phyloP scores from a whole-genome alignment of 2,329 filamentous ascomycete genomes.

The Tolypocladium endophyticum region DNA sequence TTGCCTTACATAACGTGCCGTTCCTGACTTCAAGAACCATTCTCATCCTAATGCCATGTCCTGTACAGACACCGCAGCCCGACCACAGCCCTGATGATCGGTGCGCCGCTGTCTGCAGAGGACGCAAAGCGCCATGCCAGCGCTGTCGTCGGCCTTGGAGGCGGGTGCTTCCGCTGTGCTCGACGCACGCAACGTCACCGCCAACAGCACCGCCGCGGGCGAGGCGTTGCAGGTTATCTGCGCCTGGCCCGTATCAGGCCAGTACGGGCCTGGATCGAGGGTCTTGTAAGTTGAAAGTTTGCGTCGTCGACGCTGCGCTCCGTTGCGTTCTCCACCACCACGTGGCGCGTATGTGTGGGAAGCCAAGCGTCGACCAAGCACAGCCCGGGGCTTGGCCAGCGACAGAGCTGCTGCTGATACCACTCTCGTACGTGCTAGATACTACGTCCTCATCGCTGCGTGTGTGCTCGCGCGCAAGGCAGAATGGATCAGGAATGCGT shows the following conservation, averaged over 20 bases:
- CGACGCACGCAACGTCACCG: background rate
- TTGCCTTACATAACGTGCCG: background rate
- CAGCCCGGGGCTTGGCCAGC: background rate
- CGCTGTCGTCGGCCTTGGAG: background rate
- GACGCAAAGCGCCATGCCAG: background rate
- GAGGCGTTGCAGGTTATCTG: conserved; percentile 34
- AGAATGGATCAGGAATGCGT: conserved; percentile 53
- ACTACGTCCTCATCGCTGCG: conserved; percentile 53
- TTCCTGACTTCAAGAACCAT: background rate
- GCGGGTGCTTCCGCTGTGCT: background rate
- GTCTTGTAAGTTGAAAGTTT: conserved; percentile 25
- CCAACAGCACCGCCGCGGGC: conserved; percentile 2
- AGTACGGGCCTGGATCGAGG: conserved; percentile 45
- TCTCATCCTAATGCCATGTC: background rate
- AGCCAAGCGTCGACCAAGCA: background rate
- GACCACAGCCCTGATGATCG: background rate
- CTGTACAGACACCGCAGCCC: background rate
- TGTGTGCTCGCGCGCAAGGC: conserved; percentile 52
- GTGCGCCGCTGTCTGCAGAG: background rate
- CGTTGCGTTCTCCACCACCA: background rate
- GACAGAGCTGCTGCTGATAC: background rate
- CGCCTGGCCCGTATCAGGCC: conserved; percentile 45
- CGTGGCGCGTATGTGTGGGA: background rate
- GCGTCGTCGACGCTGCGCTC: conserved; percentile 9
- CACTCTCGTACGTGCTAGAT: conserved; percentile 24